These are phyloP conservation scores for Blastocystis sp. DNA, from an alignment of 352 stramenopile genomes.

Conservation along the genomic window DNA sequence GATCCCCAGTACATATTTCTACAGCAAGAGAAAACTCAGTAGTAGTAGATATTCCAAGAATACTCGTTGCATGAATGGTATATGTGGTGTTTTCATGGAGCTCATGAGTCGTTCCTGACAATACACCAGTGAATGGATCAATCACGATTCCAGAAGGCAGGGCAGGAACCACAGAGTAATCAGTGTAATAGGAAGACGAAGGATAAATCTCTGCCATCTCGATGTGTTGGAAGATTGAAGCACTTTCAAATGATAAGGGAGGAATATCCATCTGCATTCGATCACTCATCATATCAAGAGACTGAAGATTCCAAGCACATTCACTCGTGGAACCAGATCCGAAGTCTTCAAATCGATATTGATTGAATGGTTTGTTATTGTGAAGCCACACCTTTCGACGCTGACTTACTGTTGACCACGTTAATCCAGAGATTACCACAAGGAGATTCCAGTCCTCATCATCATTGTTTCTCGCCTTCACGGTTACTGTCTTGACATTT, in stretches of 20 bases:
- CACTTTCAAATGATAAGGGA: neutral
- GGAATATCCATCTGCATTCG: neutral
- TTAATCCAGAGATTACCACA: neutral
- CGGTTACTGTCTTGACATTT: neutral
- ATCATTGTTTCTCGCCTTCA: constrained; percentile 1
- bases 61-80: neutral
- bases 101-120: neutral
- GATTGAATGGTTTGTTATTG: neutral
- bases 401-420: neutral
- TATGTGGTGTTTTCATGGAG: neutral
- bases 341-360: constrained; percentile 12
- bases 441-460: neutral
- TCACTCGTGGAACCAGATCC: neutral
- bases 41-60: neutral
- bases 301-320: neutral
- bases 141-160: constrained; percentile 7
- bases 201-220: constrained; percentile 49
- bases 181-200: neutral
- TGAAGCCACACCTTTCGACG: neutral
- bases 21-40: neutral
- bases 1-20: neutral
- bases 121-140: neutral
- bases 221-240: constrained; percentile 10
- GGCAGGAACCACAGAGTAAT: neutral
- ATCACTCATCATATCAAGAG: neutral